Conservation (phyloP, 805 yeast species). For the Lipomyces yamanashiensis region DNA sequence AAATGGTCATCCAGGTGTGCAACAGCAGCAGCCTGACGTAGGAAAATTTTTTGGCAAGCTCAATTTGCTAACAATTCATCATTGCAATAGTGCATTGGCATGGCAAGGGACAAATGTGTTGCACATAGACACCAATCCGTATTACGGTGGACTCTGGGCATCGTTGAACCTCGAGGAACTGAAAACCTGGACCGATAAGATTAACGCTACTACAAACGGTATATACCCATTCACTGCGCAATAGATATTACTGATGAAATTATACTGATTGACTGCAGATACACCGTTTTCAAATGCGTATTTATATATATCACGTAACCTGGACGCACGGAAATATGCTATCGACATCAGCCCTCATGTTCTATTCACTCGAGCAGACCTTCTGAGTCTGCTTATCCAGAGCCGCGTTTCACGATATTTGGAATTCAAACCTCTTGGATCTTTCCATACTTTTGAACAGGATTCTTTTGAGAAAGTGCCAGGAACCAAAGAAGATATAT, state of each 20-base stretch:
- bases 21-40: background rate
- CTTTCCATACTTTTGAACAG: conserved; percentile 92
- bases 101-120: conserved; percentile 98
- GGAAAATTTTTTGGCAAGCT: background rate
- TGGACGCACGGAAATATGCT: conserved; percentile 75
- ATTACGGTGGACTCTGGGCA: conserved; percentile 88
- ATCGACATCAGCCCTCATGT: conserved; percentile 86
- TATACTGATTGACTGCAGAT: background rate
- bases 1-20: background rate
- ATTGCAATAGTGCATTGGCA: conserved; percentile 65
- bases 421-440: conserved; percentile 86
- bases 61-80: background rate
- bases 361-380: conserved; percentile 87
- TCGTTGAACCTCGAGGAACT: conserved; percentile 86
- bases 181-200: conserved; percentile 74
- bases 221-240: conserved; percentile 9
- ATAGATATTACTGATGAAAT: background rate
- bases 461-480: conserved; percentile 86
- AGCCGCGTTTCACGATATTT: conserved; percentile 88
- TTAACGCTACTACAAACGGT: conserved; percentile 50
- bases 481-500: conserved; percentile 88
- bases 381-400: conserved; percentile 75
- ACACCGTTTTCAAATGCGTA: conserved; percentile 66
- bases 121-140: conserved; percentile 81
- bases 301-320: conserved; percentile 73